Evolutionary conservation across 345 rosid genomes (phyloP), one percentile per base, ranked within the genome.

Genomic region (Ceriops zippeliana): DNA sequence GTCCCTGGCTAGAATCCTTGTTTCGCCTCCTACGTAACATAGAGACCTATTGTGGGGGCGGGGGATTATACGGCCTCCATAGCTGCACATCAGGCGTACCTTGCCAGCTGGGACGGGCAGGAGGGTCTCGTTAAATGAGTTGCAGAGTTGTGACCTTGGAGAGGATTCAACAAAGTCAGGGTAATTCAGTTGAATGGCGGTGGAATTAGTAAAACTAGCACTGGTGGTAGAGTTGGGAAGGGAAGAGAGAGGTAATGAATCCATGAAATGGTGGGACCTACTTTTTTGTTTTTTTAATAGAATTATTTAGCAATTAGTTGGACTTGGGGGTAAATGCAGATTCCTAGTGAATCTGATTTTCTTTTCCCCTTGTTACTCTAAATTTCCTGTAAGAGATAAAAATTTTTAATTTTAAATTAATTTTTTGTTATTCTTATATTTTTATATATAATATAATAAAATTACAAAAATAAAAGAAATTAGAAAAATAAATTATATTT

Each of bases 1-100:
- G 74, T 92, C 93, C 9, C 87, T 74, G 32, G 72, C 89, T 2
- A 89, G 83, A 0, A 89, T 75, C 21, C 89, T 88, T 3, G 89
- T 89, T 70, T 89, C 90, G 2, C 96, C 98, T 61, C 88, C 89
- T 8, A 89, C 78, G 37, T 93, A 93, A 75, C 86, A 81, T 65
- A 93, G 83, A 19, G 90, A 74, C 69, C 85, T 90, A 81, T 93
- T 89, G 64, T 90, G 96, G 3, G 97, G 96, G 19, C 98, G 93
- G 70, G 97, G 97, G 78, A 93, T 82, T 68, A 93, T 93, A 71
- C 86, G 97, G 26, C 97, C 98, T 7, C 90, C 91, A 46, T 76
- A 89, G 79, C 96, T 89, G 75, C 97, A 90, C 96, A 93, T 90
- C 0, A 93, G 79, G n/a, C 93, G 89, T 67, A 89, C 93, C 75